Percentiles rank a stretch among this genome's conserved stretches.
Evolutionary conservation across 441 rosid genomes (phyloP).

Genomic region (Sinapis alba): DNA sequence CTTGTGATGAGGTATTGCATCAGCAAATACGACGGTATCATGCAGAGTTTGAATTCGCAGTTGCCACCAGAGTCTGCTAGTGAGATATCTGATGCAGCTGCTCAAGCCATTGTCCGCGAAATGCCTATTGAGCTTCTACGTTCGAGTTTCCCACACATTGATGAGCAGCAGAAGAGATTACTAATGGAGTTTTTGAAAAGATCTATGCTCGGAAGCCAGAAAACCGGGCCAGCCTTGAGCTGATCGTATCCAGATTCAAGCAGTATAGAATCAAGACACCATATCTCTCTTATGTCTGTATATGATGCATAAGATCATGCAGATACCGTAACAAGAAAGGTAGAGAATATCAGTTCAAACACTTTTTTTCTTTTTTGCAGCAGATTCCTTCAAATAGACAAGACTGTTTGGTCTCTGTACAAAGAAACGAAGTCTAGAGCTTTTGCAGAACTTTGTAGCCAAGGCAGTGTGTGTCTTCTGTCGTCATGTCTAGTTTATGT

Average conservation of each 20-base stretch:
- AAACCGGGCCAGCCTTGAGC: constrained; percentile 33
- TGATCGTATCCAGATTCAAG: constrained; percentile 27
- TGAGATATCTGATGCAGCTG: constrained; percentile 57
- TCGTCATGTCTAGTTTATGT: too few species aligned
- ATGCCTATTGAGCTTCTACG: constrained; percentile 83
- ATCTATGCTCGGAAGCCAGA: constrained; percentile 64
- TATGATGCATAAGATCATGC: constrained; percentile 17
- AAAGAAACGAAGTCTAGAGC: not conserved
- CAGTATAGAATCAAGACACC: constrained; percentile 25
- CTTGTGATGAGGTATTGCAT: constrained; percentile 77
- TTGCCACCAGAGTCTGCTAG: constrained; percentile 37
- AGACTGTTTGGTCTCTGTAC: constrained; percentile 16
- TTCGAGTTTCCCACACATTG: constrained; percentile 79
- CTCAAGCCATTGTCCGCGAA: constrained; percentile 76
- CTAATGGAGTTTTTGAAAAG: constrained; percentile 77
- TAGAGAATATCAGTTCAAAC: constrained; percentile 2
- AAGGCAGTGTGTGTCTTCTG: not conserved
- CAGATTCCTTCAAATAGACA: not conserved
- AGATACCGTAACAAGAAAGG: constrained; percentile 5
- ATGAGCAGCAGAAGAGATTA: constrained; percentile 74
- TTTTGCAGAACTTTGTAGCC: constrained; percentile 24
- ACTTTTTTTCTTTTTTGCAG: not conserved
- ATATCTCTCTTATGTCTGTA: constrained; percentile 6
- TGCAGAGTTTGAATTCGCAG: constrained; percentile 62
- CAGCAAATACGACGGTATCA: constrained; percentile 71